Percentiles rank a stretch among this genome's conserved stretches.
phyloP scores from a whole-genome alignment of 148 eudicot species.

The Cornus controversa region DNA sequence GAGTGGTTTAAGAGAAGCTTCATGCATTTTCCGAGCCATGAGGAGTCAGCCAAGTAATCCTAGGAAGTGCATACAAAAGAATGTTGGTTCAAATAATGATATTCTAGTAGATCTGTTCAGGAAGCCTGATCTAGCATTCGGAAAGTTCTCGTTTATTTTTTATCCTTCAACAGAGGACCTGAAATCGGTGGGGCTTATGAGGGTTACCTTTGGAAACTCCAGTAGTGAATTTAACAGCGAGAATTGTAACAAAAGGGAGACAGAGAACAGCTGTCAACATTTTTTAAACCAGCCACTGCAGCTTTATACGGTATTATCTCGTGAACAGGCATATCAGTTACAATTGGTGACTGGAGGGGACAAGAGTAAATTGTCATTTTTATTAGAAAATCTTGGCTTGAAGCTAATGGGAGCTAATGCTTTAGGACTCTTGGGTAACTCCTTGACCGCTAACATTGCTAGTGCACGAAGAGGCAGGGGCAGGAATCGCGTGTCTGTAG shows the following conservation, averaged over 20 bases:
- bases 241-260: conserved; percentile 25
- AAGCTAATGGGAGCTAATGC: conserved; percentile 66
- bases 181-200: conserved; percentile 56
- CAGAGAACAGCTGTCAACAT: conserved; percentile 30
- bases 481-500: conserved; percentile 29
- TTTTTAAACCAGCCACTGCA: conserved; percentile 40
- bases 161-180: conserved; percentile 53
- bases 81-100: conserved; percentile 41
- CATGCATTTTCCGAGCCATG: conserved; percentile 50
- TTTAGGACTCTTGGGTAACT: conserved; percentile 41
- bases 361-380: conserved; percentile 42
- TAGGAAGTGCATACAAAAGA: conserved; percentile 42
- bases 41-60: conserved; percentile 37
- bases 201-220: conserved; percentile 42
- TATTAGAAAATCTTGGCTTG: conserved; percentile 56
- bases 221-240: conserved; percentile 29
- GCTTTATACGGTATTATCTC: conserved; percentile 62
- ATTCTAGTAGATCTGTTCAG: conserved; percentile 51
- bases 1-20: conserved; percentile 91
- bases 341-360: conserved; percentile 53
- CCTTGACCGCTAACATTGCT: conserved; percentile 46
- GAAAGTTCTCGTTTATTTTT: conserved; percentile 58
- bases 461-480: conserved; percentile 63
- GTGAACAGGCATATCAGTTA: conserved; percentile 68
- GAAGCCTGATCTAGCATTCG: conserved; percentile 70